Conservation (phyloP, 2,329 filamentous ascomycete genomes). For the Arthrobotrys conoides region DNA sequence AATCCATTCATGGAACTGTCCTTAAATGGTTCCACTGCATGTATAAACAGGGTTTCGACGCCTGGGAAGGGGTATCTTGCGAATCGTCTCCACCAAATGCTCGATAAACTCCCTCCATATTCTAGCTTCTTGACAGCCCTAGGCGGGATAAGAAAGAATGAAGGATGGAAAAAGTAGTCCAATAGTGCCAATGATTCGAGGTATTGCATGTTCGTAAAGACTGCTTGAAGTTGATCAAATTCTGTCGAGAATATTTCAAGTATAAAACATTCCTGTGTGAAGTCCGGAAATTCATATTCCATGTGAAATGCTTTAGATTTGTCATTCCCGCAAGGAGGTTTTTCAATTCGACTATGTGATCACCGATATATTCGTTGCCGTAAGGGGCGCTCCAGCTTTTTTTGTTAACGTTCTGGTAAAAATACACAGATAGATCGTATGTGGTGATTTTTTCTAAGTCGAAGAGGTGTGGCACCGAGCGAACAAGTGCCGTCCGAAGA, state of each 20-base stretch:
- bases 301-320: slow-evolving; percentile 16
- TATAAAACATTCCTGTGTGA: background rate
- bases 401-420: background rate
- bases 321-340: background rate
- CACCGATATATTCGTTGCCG: background rate
- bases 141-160: slow-evolving; percentile 31
- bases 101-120: background rate
- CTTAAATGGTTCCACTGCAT: background rate
- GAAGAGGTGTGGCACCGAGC: background rate
- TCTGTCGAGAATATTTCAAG: background rate
- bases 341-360: slow-evolving; percentile 9
- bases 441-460: slow-evolving; percentile 26
- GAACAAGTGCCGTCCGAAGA: background rate
- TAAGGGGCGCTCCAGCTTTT: background rate
- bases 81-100: slow-evolving; percentile 22
- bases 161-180: slow-evolving; percentile 21
- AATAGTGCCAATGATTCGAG: background rate
- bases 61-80: slow-evolving; percentile 4
- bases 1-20: background rate
- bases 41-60: slow-evolving; percentile 7
- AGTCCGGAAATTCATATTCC: background rate
- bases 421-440: background rate
- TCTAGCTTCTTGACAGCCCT: slow-evolving; percentile 8
- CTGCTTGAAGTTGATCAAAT: background rate
- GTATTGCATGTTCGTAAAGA: slow-evolving; percentile 1